Evolutionary conservation across 2,329 filamentous ascomycete genomes (phyloP).

Genomic region (Alternaria gaisen): DNA sequence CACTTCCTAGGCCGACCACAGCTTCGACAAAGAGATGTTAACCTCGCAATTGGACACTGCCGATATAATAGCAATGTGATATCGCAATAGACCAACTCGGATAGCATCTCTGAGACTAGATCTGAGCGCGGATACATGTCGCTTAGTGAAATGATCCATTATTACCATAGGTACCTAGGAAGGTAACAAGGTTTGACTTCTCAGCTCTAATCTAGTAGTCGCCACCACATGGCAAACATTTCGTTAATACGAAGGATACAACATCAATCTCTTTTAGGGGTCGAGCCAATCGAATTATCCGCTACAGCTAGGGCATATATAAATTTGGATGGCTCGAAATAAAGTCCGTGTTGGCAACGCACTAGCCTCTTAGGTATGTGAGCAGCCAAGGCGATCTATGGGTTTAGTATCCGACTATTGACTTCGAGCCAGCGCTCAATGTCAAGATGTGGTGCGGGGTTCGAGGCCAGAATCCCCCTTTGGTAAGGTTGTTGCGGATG

Average conservation of each 20-base stretch:
- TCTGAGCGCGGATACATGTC: background rate
- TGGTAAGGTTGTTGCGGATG: background rate
- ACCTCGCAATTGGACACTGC: background rate
- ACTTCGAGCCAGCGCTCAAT: background rate
- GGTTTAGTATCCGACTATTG: background rate
- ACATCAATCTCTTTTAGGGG: background rate
- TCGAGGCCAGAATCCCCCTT: background rate
- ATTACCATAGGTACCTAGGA: background rate
- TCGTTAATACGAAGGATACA: too few relatives aligned
- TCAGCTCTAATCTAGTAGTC: background rate
- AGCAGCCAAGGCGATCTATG: background rate
- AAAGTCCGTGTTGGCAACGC: background rate
- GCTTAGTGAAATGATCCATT: background rate
- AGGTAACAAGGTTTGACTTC: background rate
- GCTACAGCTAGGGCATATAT: background rate
- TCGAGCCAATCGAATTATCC: background rate
- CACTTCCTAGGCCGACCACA: background rate
- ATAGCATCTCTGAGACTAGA: background rate
- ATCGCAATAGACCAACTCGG: background rate
- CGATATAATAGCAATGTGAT: background rate
- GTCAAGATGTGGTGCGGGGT: background rate
- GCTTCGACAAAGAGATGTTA: background rate
- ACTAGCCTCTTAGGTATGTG: background rate
- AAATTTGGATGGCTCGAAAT: background rate
- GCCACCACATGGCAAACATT: background rate